Evolutionary conservation across 2,329 filamentous ascomycete genomes (phyloP), one percentile per base, ranked within the genome.

Genomic region (Colletotrichum godetiae): DNA sequence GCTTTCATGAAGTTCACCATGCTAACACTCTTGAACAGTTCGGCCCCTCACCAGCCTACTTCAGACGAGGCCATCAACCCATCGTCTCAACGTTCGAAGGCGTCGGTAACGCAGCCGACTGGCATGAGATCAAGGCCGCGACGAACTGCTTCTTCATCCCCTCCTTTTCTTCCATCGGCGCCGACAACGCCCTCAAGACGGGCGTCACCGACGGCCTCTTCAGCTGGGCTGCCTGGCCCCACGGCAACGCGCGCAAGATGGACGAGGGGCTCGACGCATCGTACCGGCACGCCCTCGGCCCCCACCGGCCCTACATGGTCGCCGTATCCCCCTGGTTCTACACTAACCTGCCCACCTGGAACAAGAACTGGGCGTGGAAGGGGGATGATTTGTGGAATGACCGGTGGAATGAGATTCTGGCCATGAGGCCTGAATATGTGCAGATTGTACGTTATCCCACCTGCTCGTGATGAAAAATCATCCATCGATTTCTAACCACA

Each of bases 311-410:
- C 0, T 84, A 82, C 75, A 89, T 90, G 85, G 88, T 89, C 85
- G 84, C 87, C 1, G 85, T 89, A 12, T 87, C 86, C 0, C 88
- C 89, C 0, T 90, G 88, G 88, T 91, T 90, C 79, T 91, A 87
- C 80, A 91, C 90, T 52, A 88, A 90, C 68, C 81, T 91, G 4
- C 86, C 88, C 0, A 82, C 83, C 8, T 91, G 85, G 76, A 80
- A 82, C 56, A 92, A 92, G 81, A 90, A 91, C 77, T 92, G 90
- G 90, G 82, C 91, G 5, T 92, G 88, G 84, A 85, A 86, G 31
- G 88, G 89, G 15, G 90, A 92, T 75, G 83, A 87, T 68, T 79
- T 92, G 11, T 92, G 91, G 90, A 86, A 85, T 74, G 82, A 89
- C 63, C 87, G 90, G 15, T 92, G 90, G 90, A 81, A 85, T 19